phyloP scores from a whole-genome alignment of 257 asterid genomes.

The Mentha longifolia region DNA sequence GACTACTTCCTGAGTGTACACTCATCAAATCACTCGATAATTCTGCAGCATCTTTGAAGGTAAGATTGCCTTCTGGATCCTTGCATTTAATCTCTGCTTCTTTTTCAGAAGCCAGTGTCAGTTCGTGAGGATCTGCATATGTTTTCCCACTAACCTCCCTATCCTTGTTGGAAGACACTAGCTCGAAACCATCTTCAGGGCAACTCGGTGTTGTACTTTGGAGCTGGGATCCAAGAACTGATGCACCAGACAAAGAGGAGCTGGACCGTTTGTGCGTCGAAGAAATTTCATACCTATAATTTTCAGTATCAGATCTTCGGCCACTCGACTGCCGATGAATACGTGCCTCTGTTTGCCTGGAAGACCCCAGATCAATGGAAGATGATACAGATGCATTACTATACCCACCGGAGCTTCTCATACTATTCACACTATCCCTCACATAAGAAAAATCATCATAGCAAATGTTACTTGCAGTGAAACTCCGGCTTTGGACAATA shows the following conservation, averaged over 20 bases:
- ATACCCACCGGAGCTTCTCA: slow-evolving; percentile 78
- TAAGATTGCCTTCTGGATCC: slow-evolving; percentile 51
- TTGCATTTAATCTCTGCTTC: slow-evolving; percentile 54
- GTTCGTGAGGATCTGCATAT: slow-evolving; percentile 44
- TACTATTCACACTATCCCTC: slow-evolving; percentile 70
- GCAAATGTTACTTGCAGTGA: slow-evolving; percentile 70
- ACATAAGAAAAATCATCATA: slow-evolving; percentile 78
- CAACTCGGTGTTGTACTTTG: slow-evolving; percentile 54
- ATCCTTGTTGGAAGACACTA: slow-evolving; percentile 42
- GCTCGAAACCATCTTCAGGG: slow-evolving; percentile 54
- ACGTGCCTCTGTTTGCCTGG: slow-evolving; percentile 58
- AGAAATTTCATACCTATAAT: slow-evolving; percentile 55
- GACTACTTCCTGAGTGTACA: slow-evolving; percentile 42
- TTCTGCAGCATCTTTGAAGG: slow-evolving; percentile 47
- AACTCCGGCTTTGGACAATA: slow-evolving; percentile 75
- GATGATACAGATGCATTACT: slow-evolving; percentile 80
- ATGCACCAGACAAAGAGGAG: slow-evolving; percentile 80
- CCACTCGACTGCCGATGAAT: slow-evolving; percentile 71
- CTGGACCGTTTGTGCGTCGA: slow-evolving; percentile 66
- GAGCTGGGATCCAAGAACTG: slow-evolving; percentile 58
- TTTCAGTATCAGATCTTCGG: slow-evolving; percentile 67
- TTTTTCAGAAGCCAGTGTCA: slow-evolving; percentile 47
- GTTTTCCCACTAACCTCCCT: slow-evolving; percentile 43
- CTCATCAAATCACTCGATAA: slow-evolving; percentile 40
- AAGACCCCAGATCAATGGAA: slow-evolving; percentile 77